phyloP scores from a whole-genome alignment of 1,284 basidiomycete species.

The Ceratobasidium sp. region DNA sequence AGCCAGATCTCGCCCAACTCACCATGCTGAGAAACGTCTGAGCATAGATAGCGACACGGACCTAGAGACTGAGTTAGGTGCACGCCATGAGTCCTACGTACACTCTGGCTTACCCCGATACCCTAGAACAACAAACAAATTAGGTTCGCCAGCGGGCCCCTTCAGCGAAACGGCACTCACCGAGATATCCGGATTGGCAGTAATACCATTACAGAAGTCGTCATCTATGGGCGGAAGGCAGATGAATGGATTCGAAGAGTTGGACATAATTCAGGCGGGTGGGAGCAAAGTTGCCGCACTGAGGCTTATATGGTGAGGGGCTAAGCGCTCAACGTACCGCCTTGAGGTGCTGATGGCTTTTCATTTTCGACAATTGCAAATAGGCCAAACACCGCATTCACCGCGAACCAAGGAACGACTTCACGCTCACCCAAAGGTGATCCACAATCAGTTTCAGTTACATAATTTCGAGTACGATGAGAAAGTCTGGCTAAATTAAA shows the following conservation, averaged over 20 bases:
- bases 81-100: background rate
- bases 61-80: background rate
- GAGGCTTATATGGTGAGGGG: background rate
- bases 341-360: background rate
- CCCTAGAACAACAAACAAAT: background rate
- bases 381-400: background rate
- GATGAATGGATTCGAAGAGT: too few relatives aligned
- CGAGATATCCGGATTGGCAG: constrained; percentile 34
- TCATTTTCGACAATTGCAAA: background rate
- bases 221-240: background rate
- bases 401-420: too few relatives aligned
- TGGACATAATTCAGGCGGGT: background rate
- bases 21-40: constrained; percentile 35
- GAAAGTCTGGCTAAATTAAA: too few relatives aligned
- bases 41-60: constrained; percentile 35
- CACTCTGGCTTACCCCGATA: constrained; percentile 15
- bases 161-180: constrained; percentile 1
- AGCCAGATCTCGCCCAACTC: background rate
- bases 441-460: too few relatives aligned
- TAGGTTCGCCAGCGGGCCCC: background rate
- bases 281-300: background rate
- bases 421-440: too few relatives aligned
- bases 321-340: constrained; percentile 21
- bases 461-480: too few relatives aligned
- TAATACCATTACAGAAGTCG: constrained; percentile 11